Conservation (phyloP, 257 asterid species). For the Petunia axillaris region DNA sequence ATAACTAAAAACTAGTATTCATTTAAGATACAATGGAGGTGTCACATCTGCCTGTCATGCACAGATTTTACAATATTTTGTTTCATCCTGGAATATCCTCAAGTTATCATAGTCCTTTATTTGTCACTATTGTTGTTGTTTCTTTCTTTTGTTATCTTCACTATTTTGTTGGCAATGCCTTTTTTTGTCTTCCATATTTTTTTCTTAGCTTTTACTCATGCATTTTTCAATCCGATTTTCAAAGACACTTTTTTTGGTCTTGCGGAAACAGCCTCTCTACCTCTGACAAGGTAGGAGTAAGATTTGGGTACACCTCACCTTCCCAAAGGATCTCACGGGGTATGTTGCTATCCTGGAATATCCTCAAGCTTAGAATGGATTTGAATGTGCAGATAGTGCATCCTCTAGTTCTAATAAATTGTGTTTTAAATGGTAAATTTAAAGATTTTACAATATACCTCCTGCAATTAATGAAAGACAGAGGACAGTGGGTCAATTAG, state of each 20-base stretch:
- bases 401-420: background rate
- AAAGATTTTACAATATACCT: background rate
- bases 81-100: background rate
- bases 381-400: slow-evolving; percentile 1
- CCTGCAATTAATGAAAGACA: background rate
- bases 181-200: no score
- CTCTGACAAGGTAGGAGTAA: no score
- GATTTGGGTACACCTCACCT: no score
- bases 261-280: no score
- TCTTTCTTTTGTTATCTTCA: no score
- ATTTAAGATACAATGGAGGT: background rate
- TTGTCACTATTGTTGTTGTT: no score
- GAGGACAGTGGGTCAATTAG: slow-evolving; percentile 16
- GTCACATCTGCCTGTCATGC: background rate
- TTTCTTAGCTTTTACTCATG: no score
- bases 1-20: background rate
- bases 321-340: no score
- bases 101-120: background rate
- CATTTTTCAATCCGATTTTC: no score
- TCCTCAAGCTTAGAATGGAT: background rate
- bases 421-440: background rate
- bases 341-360: background rate
- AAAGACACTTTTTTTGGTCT: no score
- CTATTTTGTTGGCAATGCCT: no score
- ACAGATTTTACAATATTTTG: background rate